Base-by-base conservation (phyloP, 2,329 filamentous ascomycete genomes). In the Sporothrix luriei region DNA sequence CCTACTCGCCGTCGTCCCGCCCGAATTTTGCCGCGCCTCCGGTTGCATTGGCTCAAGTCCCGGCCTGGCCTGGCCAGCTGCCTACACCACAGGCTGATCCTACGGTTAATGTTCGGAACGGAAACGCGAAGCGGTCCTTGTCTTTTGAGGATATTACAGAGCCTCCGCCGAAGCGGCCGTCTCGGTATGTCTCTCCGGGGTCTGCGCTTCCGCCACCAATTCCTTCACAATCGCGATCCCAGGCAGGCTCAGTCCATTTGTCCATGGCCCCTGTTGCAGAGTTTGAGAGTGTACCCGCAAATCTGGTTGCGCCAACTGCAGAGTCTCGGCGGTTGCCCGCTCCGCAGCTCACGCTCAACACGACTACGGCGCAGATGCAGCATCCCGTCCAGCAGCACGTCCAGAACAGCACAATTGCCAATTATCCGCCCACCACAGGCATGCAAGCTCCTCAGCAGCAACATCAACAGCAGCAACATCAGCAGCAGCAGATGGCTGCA, bases 281-380 rank as follows among this genome's bases (percentile, higher is more conserved):
- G 26, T 24, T 10, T 48, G 33, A 33, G 33, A 33, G 33, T 33
- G 26, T 26, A 14, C 40, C 46, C 3, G 33, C 49, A 13, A 26
- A 14, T 13, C 4, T 59, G 14, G 51, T 33, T 11, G 29, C 66
- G 33, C 26, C 70, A 1, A 38, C 65, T 6, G 10, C 75, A 0
- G 79, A 82, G 43, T 71, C 78, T 0, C 74, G 78, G 19, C 86
- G 91, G 54, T 82, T 93, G 16, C 88, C 91, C 19, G 84, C 90
- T 3, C 91, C 91, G 29, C 91, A 90, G 72, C 84, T 94, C n/a
- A 87, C 88, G 10, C 81, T 91, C 55, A 85, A 90, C 68, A 87
- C 87, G 2, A 81, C 79, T 70, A 76, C 80, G 43, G 40, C 68
- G 6, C 70, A 71, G 21, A 26, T 54, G 16, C 57, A 67, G 4